Conservation (phyloP, 1,284 basidiomycete genomes). For the Ceratobasidium sp. region DNA sequence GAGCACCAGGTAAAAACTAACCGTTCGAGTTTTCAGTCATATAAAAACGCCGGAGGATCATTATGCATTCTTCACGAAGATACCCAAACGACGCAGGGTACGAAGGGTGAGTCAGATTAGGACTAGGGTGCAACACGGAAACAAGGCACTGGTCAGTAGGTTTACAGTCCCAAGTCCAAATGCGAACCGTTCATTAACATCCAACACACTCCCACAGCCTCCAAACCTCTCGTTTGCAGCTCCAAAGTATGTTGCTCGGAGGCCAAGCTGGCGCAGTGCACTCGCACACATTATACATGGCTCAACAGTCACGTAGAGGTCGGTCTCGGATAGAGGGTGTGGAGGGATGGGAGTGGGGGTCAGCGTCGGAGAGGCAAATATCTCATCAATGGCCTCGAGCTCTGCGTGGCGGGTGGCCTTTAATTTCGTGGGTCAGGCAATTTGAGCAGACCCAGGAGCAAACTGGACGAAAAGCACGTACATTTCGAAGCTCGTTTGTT, state of each 20-base stretch:
- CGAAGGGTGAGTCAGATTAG: conserved; percentile 72
- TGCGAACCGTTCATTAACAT: conserved; percentile 78
- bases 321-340: conserved; percentile 78
- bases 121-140: conserved; percentile 52
- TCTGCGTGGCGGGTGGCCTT: conserved; percentile 98
- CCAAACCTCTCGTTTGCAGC: conserved; percentile 97
- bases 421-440: neutral
- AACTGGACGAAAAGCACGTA: conserved; percentile 53
- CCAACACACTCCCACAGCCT: conserved; percentile 93
- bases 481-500: conserved; percentile 93
- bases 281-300: conserved; percentile 99
- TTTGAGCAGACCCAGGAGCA: neutral
- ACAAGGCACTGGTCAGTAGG: conserved; percentile 15
- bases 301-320: conserved; percentile 97
- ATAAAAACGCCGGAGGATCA: conserved; percentile 93
- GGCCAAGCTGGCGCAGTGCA: conserved; percentile 91
- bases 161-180: conserved; percentile 21
- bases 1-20: conserved; percentile 52
- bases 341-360: conserved; percentile 58
- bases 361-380: conserved; percentile 69
- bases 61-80: conserved; percentile 90
- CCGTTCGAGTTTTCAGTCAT: conserved; percentile 94
- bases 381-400: conserved; percentile 93
- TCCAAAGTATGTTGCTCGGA: conserved; percentile 90
- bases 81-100: conserved; percentile 86